Evolutionary conservation across 768 basidiomycete species (phyloP), one percentile per base, ranked within the genome.

Genomic region (Termitomyces titanicus): DNA sequence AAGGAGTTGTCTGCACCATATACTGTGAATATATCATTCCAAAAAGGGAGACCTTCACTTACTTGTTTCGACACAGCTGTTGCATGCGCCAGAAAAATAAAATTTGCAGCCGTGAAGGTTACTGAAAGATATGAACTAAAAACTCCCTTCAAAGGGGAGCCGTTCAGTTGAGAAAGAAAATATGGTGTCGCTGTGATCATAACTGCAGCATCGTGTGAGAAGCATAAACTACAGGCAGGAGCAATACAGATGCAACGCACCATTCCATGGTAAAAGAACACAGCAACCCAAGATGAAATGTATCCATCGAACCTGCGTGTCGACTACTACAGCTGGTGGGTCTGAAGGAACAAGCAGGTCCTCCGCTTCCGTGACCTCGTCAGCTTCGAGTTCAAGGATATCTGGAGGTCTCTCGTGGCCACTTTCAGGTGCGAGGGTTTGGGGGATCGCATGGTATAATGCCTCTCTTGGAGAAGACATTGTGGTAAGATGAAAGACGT

Each of bases 191-290:
- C 92, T 31, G 91, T 96, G 24, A 97, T 94, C 64, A 94, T 74
- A 1, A 86, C 94, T 96, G 54, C 20, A n/a, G 29, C 8, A 27
- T 31, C 12, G 45, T 25, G 25, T 35, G 27, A 42, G 9, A 45
- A 22, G 9, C 18, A 44, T 22, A 9, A 2, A 37, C 24, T n/a
- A 35, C 22, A 17, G 17, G 13, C 13, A 47, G 12, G n/a, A 49
- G 22, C 17, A 1, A 37, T 35, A 15, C 20, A 17, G 12, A 12
- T 25, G 24, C 24, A 49, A 65, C 79, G 65, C 65, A 92, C 93
- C 93, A 66, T 94, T 95, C 93, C 93, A 96, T 20, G 90, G 86
- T 17, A 96, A 69, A 8, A 96, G 76, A 5, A 87, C 80, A n/a
- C 91, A 87, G 53, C 86, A 86, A 4, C 93, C 54, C 24, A 55